Percentiles rank a stretch among this genome's conserved stretches.
phyloP scores from a whole-genome alignment of 208 protist species.

The Wallacemonas sp. region DNA sequence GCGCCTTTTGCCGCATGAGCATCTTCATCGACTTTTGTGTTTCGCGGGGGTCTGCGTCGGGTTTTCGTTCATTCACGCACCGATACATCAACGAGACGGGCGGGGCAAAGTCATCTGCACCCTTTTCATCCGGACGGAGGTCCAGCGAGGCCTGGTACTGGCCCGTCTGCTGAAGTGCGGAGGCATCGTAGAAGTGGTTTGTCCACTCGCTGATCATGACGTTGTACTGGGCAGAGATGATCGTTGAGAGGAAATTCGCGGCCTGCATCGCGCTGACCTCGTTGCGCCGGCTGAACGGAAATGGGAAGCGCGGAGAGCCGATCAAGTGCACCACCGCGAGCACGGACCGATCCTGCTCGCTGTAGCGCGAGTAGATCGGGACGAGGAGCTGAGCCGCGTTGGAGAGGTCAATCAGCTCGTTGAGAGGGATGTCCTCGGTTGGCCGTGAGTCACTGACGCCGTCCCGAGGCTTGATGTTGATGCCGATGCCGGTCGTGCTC shows the following conservation, averaged over 20 bases:
- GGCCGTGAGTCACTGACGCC: constrained; percentile 17
- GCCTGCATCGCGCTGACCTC: constrained; percentile 76
- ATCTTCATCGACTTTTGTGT: constrained; percentile 53
- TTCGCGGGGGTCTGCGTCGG: constrained; percentile 65
- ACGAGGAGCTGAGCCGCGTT: constrained; percentile 83
- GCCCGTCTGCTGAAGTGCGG: constrained; percentile 46
- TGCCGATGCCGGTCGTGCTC: constrained; percentile 70
- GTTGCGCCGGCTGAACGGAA: constrained; percentile 81
- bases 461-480: constrained; percentile 69
- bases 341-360: constrained; percentile 20
- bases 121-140: constrained; percentile 73
- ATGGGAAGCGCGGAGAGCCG: constrained; percentile 67
- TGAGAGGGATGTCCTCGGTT: constrained; percentile 46
- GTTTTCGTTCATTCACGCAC: constrained; percentile 50
- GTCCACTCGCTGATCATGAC: constrained; percentile 85
- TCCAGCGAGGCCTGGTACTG: constrained; percentile 72
- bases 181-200: constrained; percentile 84
- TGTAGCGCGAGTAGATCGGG: constrained; percentile 74
- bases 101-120: constrained; percentile 75
- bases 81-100: constrained; percentile 74
- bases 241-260: constrained; percentile 66
- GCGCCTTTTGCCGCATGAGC: constrained; percentile 43
- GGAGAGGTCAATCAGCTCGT: constrained; percentile 68
- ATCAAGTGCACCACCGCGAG: constrained; percentile 85
- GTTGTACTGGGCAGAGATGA: constrained; percentile 83